phyloP scores from a whole-genome alignment of 2,329 filamentous ascomycete species.

The Blumeria hordei region DNA sequence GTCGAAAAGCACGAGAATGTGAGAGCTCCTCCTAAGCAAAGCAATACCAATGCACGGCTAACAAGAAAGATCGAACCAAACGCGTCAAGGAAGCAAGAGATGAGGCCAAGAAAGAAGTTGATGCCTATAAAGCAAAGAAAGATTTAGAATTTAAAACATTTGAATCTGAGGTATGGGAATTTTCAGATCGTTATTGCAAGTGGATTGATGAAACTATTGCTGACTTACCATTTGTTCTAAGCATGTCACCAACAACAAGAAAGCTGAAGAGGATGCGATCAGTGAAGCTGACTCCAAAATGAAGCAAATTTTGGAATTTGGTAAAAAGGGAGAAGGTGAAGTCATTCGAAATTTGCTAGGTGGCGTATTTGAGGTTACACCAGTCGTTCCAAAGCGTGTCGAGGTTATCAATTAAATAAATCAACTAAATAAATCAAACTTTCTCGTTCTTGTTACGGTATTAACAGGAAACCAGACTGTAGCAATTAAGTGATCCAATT shows the following conservation, averaged over 20 bases:
- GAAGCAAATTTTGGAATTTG: constrained; percentile 56
- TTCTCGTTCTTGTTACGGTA: too few species aligned
- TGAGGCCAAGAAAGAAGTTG: constrained; percentile 95
- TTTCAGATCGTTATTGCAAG: background rate
- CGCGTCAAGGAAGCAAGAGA: constrained; percentile 87
- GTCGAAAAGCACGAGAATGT: constrained; percentile 60
- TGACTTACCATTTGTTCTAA: constrained; percentile 18
- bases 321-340: constrained; percentile 52
- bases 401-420: constrained; percentile 5
- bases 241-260: constrained; percentile 82
- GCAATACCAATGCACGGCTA: background rate
- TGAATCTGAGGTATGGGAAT: constrained; percentile 36
- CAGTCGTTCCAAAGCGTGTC: constrained; percentile 29
- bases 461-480: too few species aligned
- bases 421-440: too few species aligned
- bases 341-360: constrained; percentile 66
- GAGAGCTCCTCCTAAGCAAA: constrained; percentile 19
- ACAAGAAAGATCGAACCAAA: constrained; percentile 59
- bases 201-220: background rate
- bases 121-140: constrained; percentile 71
- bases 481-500: too few species aligned
- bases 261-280: constrained; percentile 54
- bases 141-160: constrained; percentile 91
- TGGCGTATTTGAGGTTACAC: constrained; percentile 67
- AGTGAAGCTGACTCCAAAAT: constrained; percentile 64